These are phyloP conservation scores for Neofusicoccum parvum DNA, from an alignment of 2,329 filamentous ascomycete species.

Conservation along the genomic window DNA sequence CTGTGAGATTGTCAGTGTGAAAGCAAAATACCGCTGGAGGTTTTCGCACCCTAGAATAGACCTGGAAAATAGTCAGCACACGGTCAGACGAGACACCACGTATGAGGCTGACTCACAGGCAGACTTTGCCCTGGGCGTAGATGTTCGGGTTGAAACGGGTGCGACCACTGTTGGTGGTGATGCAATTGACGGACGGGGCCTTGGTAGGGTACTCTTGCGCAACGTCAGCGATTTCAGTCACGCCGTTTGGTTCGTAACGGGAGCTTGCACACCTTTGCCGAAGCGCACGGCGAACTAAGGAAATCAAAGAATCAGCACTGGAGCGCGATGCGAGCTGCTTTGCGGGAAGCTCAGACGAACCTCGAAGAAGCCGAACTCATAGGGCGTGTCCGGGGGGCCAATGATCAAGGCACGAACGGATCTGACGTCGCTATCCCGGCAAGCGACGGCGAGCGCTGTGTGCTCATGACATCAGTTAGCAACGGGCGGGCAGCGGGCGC, in stretches of 20 bases:
- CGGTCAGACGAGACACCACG: background rate
- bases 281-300: constrained; percentile 75
- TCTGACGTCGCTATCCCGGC: constrained; percentile 83
- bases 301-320: background rate
- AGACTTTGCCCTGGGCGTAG: constrained; percentile 88
- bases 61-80: constrained; percentile 46
- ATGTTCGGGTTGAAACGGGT: constrained; percentile 97
- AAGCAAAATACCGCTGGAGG: constrained; percentile 21
- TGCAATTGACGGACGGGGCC: constrained; percentile 63
- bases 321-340: background rate
- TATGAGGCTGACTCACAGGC: constrained; percentile 65
- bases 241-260: background rate
- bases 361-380: constrained; percentile 97
- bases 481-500: constrained; percentile 11
- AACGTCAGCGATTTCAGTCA: background rate
- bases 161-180: constrained; percentile 85
- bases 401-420: constrained; percentile 86
- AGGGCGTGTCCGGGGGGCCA: constrained; percentile 90
- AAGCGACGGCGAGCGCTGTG: constrained; percentile 81
- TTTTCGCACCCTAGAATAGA: constrained; percentile 77
- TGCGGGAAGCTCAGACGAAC: constrained; percentile 50
- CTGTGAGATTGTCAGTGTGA: constrained; percentile 49
- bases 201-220: constrained; percentile 77
- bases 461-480: constrained; percentile 26
- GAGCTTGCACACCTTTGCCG: constrained; percentile 61